phyloP scores from a whole-genome alignment of 2,329 filamentous ascomycete species.

The Aspergillus pseudoterreus region DNA sequence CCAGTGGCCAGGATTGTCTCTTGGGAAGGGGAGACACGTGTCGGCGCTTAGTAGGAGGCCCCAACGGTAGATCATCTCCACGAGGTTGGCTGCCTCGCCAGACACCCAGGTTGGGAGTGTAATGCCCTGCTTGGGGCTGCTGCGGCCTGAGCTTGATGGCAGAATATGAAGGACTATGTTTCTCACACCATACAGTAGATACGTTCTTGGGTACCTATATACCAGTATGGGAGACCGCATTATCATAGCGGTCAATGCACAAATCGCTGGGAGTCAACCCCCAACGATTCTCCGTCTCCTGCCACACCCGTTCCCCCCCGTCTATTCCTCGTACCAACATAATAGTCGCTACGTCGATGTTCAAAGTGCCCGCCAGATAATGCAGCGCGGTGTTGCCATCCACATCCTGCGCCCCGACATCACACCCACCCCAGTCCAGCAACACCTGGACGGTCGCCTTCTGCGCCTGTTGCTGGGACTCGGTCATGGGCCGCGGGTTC shows the following conservation, averaged over 20 bases:
- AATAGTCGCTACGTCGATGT: constrained; percentile 1
- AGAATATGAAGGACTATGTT: no score
- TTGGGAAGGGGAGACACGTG: constrained; percentile 1
- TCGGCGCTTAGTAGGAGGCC: constrained; percentile 4
- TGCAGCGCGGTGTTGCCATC: constrained; percentile 6
- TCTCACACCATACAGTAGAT: no score
- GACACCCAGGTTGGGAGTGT: no score
- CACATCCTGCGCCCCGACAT: not conserved
- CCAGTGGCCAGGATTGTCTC: not conserved
- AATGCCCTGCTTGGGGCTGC: not conserved
- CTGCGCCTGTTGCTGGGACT: not conserved
- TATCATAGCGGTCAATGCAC: not conserved
- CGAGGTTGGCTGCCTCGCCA: not conserved
- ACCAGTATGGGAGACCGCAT: no score
- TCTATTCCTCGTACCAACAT: not conserved
- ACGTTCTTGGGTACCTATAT: no score
- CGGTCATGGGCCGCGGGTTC: not conserved
- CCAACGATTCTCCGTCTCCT: not conserved
- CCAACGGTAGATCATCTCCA: not conserved
- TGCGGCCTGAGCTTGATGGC: not conserved
- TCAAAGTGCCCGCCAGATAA: constrained; percentile 3
- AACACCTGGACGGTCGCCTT: not conserved
- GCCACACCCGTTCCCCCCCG: not conserved
- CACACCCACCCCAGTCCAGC: not conserved
- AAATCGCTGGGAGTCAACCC: constrained; percentile 1